Conservation (phyloP, 2,329 filamentous ascomycete genomes). For the Periconia digitata region DNA sequence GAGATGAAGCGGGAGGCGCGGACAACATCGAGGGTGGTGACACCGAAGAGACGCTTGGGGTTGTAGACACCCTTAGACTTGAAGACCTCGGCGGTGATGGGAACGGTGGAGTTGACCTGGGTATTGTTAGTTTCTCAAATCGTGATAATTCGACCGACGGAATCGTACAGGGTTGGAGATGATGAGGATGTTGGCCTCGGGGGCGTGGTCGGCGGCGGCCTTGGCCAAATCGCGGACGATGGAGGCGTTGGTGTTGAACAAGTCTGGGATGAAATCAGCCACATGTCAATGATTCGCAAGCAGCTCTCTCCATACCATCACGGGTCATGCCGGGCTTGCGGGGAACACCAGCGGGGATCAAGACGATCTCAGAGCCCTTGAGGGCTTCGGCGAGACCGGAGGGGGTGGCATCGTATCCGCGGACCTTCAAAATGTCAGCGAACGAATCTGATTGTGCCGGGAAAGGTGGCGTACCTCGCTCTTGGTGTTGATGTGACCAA, state of each 20-base stretch:
- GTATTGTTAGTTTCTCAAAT: conserved; percentile 12
- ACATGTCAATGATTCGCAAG: not conserved
- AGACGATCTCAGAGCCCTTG: conserved; percentile 86
- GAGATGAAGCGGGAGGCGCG: conserved; percentile 97
- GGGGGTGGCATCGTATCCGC: conserved; percentile 79
- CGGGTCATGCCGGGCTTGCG: conserved; percentile 99
- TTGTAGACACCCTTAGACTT: conserved; percentile 96
- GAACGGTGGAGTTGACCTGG: conserved; percentile 95
- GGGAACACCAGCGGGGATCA: conserved; percentile 97
- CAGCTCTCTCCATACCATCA: conserved; percentile 63
- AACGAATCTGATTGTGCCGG: conserved; percentile 9
- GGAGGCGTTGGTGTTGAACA: conserved; percentile 99
- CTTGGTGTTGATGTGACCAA: conserved; percentile 99
- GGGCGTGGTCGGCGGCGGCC: conserved; percentile 83
- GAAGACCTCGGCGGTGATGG: conserved; percentile 96
- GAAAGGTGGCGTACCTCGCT: conserved; percentile 58
- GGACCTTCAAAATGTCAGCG: conserved; percentile 59
- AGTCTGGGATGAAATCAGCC: conserved; percentile 58
- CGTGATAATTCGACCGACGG: fast-evolving
- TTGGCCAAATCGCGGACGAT: conserved; percentile 98
- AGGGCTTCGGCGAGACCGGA: conserved; percentile 76
- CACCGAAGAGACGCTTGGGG: conserved; percentile 98
- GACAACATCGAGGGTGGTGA: conserved; percentile 98
- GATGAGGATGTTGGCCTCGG: conserved; percentile 93
- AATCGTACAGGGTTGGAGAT: conserved; percentile 86